Evolutionary conservation across 164 flowering plant species (phyloP), one percentile per base, ranked within the genome.

Genomic region (Taxillus chinensis): DNA sequence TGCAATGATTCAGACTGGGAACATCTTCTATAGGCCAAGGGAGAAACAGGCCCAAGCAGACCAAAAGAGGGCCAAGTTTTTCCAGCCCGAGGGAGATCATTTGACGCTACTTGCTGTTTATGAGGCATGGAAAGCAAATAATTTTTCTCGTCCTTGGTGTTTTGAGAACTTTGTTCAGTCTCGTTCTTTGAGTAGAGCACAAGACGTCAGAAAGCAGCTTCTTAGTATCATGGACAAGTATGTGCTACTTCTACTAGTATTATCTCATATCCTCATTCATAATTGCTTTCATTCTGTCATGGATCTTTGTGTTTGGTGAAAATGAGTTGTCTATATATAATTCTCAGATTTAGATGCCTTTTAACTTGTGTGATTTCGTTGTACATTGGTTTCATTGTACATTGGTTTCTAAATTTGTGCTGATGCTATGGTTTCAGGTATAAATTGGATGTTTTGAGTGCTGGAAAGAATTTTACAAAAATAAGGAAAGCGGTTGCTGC

Each of bases 151-250:
- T 8, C 58, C 58, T 6, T 55, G 58, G 58, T 55, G 58, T 38
- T 55, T 55, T 55, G 58, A 55, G 58, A 55, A 55, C 40, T 55
- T 55, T 15, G 58, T 55, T 17, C 58, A 55, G 58, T 55, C 58
- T n/a, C 58, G 8, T 17, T 55, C 58, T 11, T 11, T 55, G 58
- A 55, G 58, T 5, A 55, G 58, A 38, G 58, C 58, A 16, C 58
- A 55, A 38, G 58, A 55, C 7, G 58, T 55, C 58, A 55, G 58
- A 55, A 55, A 55, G 12, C 58, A 55, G 58, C 58, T 55, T 55
- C 58, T 55, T 11, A 55, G 37, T 38, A 55, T 55, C 58, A 55
- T 55, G 8, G 58, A 55, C 58, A 55, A 55, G 58, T 55, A 55
- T 3, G 58, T 17, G 0, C 40, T 27, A 27, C 27, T 2, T 27